Percentiles rank a stretch among this genome's conserved stretches.
phyloP scores from a whole-genome alignment of 495 filamentous ascomycete species.

The Aspergillus sclerotiicarbonarius region DNA sequence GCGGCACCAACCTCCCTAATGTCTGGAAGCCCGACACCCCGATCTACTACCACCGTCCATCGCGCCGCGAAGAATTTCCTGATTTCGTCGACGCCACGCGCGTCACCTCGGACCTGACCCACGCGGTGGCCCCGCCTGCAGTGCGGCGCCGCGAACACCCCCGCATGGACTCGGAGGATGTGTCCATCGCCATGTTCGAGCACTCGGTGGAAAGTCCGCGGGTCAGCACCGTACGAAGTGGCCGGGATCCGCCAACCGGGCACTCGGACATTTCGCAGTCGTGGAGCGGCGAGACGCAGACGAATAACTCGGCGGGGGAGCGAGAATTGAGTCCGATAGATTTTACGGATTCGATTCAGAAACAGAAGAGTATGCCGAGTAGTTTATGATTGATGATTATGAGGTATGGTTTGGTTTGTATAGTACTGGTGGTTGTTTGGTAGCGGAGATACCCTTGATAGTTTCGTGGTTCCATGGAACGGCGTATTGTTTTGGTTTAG shows the following conservation, averaged over 20 bases:
- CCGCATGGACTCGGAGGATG: conserved; percentile 39
- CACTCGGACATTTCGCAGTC: conserved; percentile 30
- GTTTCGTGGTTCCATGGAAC: too few relatives aligned
- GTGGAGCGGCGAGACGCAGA: conserved; percentile 35
- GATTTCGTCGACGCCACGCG: conserved; percentile 48
- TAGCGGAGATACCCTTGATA: too few relatives aligned
- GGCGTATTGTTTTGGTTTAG: too few relatives aligned
- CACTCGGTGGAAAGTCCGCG: conserved; percentile 14
- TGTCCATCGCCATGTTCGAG: conserved; percentile 48
- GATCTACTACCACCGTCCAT: conserved; percentile 9
- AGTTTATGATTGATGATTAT: too few relatives aligned
- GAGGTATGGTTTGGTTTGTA: too few relatives aligned
- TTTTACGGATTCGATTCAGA: conserved; percentile 19
- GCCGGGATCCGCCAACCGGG: conserved; percentile 17
- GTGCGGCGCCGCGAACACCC: conserved; percentile 23
- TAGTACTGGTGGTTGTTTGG: too few relatives aligned
- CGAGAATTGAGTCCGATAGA: conserved; percentile 25
- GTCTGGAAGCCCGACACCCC: conserved; percentile 43
- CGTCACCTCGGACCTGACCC: conserved; percentile 44
- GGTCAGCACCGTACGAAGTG: conserved; percentile 7
- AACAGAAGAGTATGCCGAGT: conserved; percentile 1
- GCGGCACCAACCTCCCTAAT: conserved; percentile 21
- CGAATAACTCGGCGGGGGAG: conserved; percentile 17
- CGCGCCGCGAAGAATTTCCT: conserved; percentile 25
- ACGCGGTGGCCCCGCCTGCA: conserved; percentile 25